Base-by-base conservation (phyloP, 2,329 filamentous ascomycete species). In the Curvularia sp. region DNA sequence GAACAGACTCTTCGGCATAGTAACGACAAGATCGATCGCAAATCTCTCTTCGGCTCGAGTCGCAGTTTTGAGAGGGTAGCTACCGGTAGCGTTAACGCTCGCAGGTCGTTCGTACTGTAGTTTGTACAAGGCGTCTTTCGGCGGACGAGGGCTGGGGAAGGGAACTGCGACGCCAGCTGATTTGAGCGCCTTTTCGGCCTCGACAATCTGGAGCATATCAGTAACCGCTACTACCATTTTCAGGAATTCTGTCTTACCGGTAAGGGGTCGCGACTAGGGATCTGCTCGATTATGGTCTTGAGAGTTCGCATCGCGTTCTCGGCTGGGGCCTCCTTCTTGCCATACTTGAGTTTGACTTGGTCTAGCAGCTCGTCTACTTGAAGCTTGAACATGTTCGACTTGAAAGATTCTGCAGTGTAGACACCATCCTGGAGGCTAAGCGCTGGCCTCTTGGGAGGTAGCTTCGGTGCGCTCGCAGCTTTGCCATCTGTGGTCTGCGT, bases 11-110 rank as follows among this genome's bases (percentile, higher is more conserved):
- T 81, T 69, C 5, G 95, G 94, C 87, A 99, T 96, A 47, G 90
- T 90, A 15, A 96, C 87, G 5, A 94, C 87, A 84, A 98, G 86
- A 76, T 98, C 94, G 59, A 97, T 83, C 15, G 84, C 82, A 25
- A 88, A 79, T 25, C 75, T 77, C 48, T 79, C 77, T 65, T 89
- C 86, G 10, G 83, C 82, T 69, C 89, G 90, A 57, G 87, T 81
- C 77, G 92, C 89, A 2, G 89, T 93, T 75, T 87, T 89, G 50
- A 91, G 82, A 10, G 90, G 86, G 80, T 96, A 94, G 77, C 93
- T 96, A 49, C 95, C 95, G 30, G 94, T 89, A 23, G 96, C 89
- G 71, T 97, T 97, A 77, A 95, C 87, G 66, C 88, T 88, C 7
- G 86, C 79, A 2, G 95, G 94, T 71, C 87, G 89, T 45, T 84